These are phyloP conservation scores for Monilinia vaccinii-corymbosi DNA, from an alignment of 2,329 filamentous ascomycete genomes.

Conservation along the genomic window DNA sequence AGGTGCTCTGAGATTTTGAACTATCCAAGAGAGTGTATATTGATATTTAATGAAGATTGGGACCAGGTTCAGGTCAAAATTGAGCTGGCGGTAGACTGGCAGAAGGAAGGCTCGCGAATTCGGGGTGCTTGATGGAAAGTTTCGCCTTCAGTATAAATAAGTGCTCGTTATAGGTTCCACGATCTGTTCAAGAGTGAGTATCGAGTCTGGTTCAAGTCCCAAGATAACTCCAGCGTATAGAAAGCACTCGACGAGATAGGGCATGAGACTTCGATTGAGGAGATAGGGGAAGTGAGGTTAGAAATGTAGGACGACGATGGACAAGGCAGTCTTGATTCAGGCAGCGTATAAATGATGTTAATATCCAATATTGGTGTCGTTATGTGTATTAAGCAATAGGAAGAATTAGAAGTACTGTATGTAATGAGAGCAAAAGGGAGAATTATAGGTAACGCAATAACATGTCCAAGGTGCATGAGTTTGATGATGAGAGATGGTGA, in stretches of 20 bases:
- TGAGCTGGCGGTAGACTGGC: background rate
- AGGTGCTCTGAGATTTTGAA: background rate
- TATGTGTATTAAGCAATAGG: background rate
- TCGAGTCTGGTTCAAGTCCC: background rate
- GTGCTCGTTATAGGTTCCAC: background rate
- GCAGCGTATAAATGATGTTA: background rate
- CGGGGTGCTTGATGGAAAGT: background rate
- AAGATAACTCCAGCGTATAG: background rate
- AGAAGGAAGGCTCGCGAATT: background rate
- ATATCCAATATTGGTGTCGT: background rate
- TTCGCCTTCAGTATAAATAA: background rate
- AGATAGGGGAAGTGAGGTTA: background rate
- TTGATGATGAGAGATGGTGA: background rate
- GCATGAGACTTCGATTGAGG: background rate
- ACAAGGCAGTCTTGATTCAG: background rate
- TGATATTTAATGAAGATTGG: too few relatives aligned
- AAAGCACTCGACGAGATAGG: background rate
- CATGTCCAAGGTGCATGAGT: background rate
- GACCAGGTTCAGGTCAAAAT: background rate
- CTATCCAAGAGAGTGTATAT: background rate
- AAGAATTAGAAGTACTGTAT: background rate
- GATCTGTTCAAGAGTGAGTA: background rate
- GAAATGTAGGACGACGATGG: background rate
- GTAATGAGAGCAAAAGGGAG: background rate
- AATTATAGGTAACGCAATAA: background rate